Base-by-base conservation (phyloP, 1,284 basidiomycete species). In the Flammula alnicola region DNA sequence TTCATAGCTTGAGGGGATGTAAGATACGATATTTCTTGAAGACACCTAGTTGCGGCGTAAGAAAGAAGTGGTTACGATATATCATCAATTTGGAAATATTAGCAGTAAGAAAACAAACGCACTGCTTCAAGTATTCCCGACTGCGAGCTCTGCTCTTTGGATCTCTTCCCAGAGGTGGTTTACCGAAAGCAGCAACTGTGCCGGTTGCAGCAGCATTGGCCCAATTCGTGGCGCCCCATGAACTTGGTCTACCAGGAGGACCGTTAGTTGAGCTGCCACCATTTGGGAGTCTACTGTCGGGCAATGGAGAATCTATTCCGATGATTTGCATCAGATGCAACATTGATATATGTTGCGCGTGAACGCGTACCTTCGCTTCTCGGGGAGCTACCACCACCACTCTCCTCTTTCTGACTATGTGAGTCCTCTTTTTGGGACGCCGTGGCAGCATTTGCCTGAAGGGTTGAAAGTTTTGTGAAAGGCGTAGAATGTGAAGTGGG, bases 101-200 rank as follows among this genome's bases (percentile, higher is more conserved):
- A 35, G 36, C 41, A 39, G 12, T 16, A 6, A 27, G 25, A 35
- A 16, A 31, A 31, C 7, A 16, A 36, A 80, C 88, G 60, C 62
- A 94, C 84, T 99, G 96, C 72, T 99, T 98, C 59, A 99, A 81
- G 69, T 98, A 99, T 56, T 99, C 97, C 50, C 95, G 80, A 75
- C 93, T 96, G 56, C 93, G 83, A 33, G 95, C 94, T 59, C 96
- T 84, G 60, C 92, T 92, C 71, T 97, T 96, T 16, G 94, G 93
- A 70, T 99, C 95, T 56, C 89, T 86, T 47, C 83, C 90, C 25
- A 80, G 83, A 41, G 83, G 85, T 43, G 81, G 84, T 70, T 87
- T 94, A 53, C 87, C 86, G 62, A 81, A 66, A 39, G 72, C 75
- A 56, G 78, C 75, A 11, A 72, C 61, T 10, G 76, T 63, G 27